Evolutionary conservation across 768 basidiomycete species (phyloP), one percentile per base, ranked within the genome.

Genomic region (Clathrus columnatus): DNA sequence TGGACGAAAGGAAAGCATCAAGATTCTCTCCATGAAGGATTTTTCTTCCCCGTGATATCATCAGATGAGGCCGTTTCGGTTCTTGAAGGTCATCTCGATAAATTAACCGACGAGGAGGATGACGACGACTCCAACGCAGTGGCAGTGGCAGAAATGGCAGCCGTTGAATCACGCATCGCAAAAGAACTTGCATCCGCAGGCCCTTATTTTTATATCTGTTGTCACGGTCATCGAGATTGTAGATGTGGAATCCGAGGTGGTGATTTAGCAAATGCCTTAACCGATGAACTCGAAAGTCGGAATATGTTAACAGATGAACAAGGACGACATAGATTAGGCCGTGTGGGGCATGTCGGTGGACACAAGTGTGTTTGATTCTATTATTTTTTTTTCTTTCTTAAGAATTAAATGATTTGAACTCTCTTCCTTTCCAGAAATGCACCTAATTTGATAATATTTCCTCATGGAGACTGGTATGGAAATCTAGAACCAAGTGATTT

Each of bases 301-400:
- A 66, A 64, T 20, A 57, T 67, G 45, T 45, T 55, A 44, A 47
- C 48, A 18, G 54, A 55, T 30, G 45, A 32, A 5, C 58, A 29
- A 8, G 63, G 73, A 29, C 60, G 58, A 61, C 73, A 74, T 21
- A 65, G 65, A 44, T 70, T 91, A 1, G 80, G 80, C 2, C 81
- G 88, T 59, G 78, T 84, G 5, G 85, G 78, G 1, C 90, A 93
- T 67, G 82, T 93, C 50, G 90, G 91, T 0, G 88, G 88, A 23
- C 90, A 93, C 68, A 76, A 87, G 89, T 87, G 63, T 64, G 83
- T 74, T 7, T 18, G 45, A 21, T 44, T 10, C 48, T 18, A 58
- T 23, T 24, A 43, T 47, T 32, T 32, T 28, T n/a, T 16, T 7
- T 21, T 55, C n/a, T 23, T 16, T 47, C 45, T 56, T 48, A 30